phyloP scores from a whole-genome alignment of 345 rosid genomes.

The Syzygium jambos region DNA sequence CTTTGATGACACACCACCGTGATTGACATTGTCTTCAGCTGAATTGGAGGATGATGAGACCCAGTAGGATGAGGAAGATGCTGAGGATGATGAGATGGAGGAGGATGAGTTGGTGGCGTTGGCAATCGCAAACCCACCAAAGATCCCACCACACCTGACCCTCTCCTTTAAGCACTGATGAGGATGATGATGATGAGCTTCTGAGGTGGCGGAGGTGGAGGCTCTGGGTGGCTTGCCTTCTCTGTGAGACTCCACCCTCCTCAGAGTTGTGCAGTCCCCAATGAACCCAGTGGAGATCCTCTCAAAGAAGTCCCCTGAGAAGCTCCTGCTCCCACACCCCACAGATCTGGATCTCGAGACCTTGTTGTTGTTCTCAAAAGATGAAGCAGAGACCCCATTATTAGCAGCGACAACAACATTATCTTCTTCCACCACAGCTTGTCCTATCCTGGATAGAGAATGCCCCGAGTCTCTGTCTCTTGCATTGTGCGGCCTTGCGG shows the following conservation, averaged over 20 bases:
- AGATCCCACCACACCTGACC: constrained; percentile 88
- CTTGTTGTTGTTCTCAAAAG: background rate
- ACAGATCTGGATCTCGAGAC: constrained; percentile 98
- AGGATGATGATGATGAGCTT: background rate
- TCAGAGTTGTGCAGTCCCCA: constrained; percentile 75
- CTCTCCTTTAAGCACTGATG: constrained; percentile 42
- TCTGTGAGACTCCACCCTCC: constrained; percentile 92
- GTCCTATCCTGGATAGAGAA: background rate
- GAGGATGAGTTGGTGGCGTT: background rate
- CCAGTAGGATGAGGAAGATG: constrained; percentile 64
- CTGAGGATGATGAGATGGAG: constrained; percentile 36
- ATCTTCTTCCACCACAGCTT: background rate
- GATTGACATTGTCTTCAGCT: background rate
- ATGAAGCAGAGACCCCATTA: background rate
- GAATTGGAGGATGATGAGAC: constrained; percentile 7
- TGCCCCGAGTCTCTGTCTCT: background rate
- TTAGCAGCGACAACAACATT: background rate
- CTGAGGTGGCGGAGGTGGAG: background rate
- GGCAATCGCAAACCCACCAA: constrained; percentile 68
- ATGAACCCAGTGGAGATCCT: constrained; percentile 85
- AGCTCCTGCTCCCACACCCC: constrained; percentile 97
- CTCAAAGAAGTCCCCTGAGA: constrained; percentile 93
- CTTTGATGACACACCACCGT: background rate
- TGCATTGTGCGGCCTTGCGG: background rate
- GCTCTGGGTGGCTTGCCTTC: constrained; percentile 47